These are phyloP conservation scores for Marasmius oreades DNA, from an alignment of 1,284 basidiomycete species.

Conservation along the genomic window DNA sequence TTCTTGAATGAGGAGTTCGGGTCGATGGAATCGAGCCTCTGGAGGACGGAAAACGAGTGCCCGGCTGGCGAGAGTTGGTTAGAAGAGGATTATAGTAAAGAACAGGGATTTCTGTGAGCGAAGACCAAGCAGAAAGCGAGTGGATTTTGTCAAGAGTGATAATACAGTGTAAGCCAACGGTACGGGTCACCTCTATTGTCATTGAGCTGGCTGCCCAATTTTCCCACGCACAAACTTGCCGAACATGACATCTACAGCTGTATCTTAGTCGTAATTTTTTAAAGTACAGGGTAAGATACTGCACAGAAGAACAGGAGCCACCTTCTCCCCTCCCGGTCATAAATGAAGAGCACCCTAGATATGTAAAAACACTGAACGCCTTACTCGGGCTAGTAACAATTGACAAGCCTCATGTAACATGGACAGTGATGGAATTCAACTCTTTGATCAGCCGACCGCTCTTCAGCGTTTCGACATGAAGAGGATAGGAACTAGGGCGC, in stretches of 20 bases:
- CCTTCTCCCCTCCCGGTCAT: too few relatives aligned
- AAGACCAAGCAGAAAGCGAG: slow-evolving; percentile 3
- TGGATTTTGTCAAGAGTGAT: slow-evolving; percentile 6
- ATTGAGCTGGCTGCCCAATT: neutral
- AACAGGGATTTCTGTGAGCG: slow-evolving; percentile 12
- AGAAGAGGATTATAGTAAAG: slow-evolving; percentile 19
- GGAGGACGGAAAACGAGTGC: neutral
- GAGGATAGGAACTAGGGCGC: too few relatives aligned
- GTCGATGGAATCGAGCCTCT: slow-evolving; percentile 11
- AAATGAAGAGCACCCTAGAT: too few relatives aligned
- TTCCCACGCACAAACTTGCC: neutral
- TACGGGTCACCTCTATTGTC: neutral
- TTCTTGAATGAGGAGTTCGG: slow-evolving; percentile 9
- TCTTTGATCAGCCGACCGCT: neutral
- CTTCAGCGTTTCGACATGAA: too few relatives aligned
- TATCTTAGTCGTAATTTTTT: too few relatives aligned
- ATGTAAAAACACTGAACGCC: neutral
- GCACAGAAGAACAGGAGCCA: too few relatives aligned
- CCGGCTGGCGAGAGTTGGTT: slow-evolving; percentile 6
- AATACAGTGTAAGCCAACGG: neutral
- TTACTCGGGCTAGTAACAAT: neutral
- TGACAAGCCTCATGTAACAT: neutral
- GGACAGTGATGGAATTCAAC: neutral
- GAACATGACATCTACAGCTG: neutral
- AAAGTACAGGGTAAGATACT: too few relatives aligned